Evolutionary conservation across 805 yeast species (phyloP).

Genomic region (Diddensiella caesifluorescens): DNA sequence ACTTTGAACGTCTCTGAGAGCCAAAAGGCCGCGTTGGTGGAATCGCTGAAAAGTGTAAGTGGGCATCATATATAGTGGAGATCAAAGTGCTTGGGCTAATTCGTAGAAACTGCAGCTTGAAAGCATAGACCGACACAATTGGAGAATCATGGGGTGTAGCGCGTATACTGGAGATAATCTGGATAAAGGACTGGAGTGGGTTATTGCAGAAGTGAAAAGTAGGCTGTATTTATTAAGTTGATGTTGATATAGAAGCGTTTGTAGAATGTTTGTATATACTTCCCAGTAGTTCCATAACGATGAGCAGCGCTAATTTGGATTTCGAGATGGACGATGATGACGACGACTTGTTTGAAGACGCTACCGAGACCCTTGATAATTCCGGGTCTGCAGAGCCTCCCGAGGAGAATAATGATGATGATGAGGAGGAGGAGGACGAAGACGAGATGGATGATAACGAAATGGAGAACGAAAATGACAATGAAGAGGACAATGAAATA

Average conservation of each 20-base stretch:
- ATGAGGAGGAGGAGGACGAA: slow-evolving; percentile 26
- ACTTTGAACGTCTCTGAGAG: slow-evolving; percentile 33
- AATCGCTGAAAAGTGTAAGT: slow-evolving; percentile 12
- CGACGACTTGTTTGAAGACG: slow-evolving; percentile 31
- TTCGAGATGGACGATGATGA: slow-evolving; percentile 27
- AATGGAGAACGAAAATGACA: slow-evolving; percentile 29
- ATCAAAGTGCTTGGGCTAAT: neutral
- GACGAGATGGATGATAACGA: slow-evolving; percentile 27
- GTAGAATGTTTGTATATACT: neutral
- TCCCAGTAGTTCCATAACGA: neutral
- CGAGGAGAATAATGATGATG: slow-evolving; percentile 27
- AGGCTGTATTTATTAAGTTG: slow-evolving; percentile 37
- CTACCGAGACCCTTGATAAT: slow-evolving; percentile 29
- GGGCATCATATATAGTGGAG: slow-evolving; percentile 1
- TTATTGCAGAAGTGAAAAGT: slow-evolving; percentile 37
- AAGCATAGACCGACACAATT: slow-evolving; percentile 36
- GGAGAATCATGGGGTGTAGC: slow-evolving; percentile 42
- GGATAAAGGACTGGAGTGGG: slow-evolving; percentile 40
- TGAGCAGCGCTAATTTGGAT: slow-evolving; percentile 6
- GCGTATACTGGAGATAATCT: slow-evolving; percentile 44
- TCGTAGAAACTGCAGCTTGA: slow-evolving; percentile 30
- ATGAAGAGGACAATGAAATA: slow-evolving; percentile 25
- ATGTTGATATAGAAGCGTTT: neutral
- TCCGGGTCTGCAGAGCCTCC: slow-evolving; percentile 21
- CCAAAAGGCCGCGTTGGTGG: slow-evolving; percentile 12